phyloP scores from a whole-genome alignment of 163 green algal genomes.

The Botryococcus braunii region DNA sequence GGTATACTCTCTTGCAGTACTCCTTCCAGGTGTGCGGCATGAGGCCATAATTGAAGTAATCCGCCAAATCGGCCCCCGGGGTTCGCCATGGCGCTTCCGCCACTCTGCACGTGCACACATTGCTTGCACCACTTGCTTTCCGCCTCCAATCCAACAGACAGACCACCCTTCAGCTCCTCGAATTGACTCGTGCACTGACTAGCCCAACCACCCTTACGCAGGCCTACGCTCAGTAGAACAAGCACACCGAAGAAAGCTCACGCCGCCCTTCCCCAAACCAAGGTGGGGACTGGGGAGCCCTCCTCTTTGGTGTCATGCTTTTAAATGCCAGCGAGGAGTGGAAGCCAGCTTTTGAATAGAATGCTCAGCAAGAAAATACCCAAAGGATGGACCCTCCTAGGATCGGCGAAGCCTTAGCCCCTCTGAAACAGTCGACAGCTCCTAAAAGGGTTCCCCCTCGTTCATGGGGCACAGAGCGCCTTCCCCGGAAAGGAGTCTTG shows the following conservation, averaged over 20 bases:
- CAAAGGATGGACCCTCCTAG: background rate
- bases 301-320: too few species aligned
- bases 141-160: too few species aligned
- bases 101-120: slow-evolving; percentile 35
- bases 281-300: too few species aligned
- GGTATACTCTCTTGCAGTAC: slow-evolving; percentile 61
- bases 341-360: background rate
- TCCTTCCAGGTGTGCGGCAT: slow-evolving; percentile 70
- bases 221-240: too few species aligned
- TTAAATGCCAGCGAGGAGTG: background rate
- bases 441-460: background rate
- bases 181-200: too few species aligned
- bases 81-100: slow-evolving; percentile 38
- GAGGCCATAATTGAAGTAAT: slow-evolving; percentile 96
- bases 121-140: too few species aligned
- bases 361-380: background rate
- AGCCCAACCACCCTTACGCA: too few species aligned
- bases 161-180: too few species aligned
- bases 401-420: background rate
- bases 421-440: background rate
- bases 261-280: too few species aligned
- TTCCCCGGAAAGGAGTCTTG: background rate
- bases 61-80: slow-evolving; percentile 57
- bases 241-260: too few species aligned
- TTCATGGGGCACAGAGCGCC: background rate